Evolutionary conservation across 805 yeast species (phyloP).

Genomic region (Candida anglica): DNA sequence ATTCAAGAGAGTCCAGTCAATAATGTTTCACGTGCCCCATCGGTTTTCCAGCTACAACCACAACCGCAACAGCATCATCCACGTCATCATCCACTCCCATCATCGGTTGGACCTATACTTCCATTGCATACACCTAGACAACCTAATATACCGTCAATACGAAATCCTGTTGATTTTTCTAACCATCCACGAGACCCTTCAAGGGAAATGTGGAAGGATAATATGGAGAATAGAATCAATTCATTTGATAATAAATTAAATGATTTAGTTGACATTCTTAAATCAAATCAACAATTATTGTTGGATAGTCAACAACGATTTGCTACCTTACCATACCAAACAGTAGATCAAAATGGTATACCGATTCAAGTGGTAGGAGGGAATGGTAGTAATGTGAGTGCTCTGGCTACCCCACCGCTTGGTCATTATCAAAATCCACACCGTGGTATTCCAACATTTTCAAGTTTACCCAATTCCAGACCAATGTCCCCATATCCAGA

Average conservation of each 20-base stretch:
- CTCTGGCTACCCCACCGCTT: too few species aligned
- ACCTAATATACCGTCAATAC: constrained; percentile 5
- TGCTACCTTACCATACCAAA: background rate
- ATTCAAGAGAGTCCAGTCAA: background rate
- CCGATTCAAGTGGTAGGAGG: too few species aligned
- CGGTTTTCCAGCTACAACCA: background rate
- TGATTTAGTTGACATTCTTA: constrained; percentile 32
- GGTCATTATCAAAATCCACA: background rate
- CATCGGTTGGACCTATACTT: background rate
- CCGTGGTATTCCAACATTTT: background rate
- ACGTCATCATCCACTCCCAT: too few species aligned
- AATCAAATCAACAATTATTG: constrained; percentile 26
- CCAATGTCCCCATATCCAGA: background rate
- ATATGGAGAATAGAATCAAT: constrained; percentile 31
- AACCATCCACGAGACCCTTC: background rate
- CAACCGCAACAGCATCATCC: constrained; percentile 1
- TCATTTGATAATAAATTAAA: constrained; percentile 34
- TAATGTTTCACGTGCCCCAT: background rate
- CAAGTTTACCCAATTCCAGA: background rate
- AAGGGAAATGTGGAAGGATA: constrained; percentile 22
- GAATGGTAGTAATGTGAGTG: too few species aligned
- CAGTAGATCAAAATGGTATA: too few species aligned
- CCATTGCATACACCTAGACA: constrained; percentile 8
- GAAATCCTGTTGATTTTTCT: background rate
- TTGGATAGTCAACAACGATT: constrained; percentile 15